A percentile compares a stretch with the other conserved stretches of the same genome.
These are phyloP conservation scores for Rhipidocladum racemiflorum DNA, from an alignment of 176 grass and related monocot species.

Conservation along the genomic window DNA sequence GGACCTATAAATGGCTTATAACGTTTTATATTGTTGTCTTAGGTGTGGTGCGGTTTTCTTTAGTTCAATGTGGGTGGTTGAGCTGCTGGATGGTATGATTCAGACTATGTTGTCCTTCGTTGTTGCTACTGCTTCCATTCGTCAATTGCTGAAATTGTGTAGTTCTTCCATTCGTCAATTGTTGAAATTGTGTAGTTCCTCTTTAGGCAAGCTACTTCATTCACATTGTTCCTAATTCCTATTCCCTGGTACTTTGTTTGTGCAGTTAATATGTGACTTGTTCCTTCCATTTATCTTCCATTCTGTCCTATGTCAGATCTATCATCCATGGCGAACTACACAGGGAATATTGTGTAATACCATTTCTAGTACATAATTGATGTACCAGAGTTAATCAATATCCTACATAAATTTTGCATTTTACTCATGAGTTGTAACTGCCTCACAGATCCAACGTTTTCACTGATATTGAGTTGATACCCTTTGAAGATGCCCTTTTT, in stretches of 20 bases:
- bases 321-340: neutral
- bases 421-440: neutral
- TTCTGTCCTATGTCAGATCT: neutral
- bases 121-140: too few relatives aligned
- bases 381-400: neutral
- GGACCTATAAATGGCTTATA: too few relatives aligned
- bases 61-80: too few relatives aligned
- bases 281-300: neutral
- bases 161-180: neutral
- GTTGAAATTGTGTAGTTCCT: neutral
- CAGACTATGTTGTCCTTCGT: too few relatives aligned
- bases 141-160: too few relatives aligned
- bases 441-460: neutral
- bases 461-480: too few relatives aligned
- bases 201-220: neutral
- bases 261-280: neutral
- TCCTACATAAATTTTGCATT: neutral
- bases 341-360: neutral
- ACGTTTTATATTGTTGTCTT: too few relatives aligned
- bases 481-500: too few relatives aligned
- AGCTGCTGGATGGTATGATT: too few relatives aligned
- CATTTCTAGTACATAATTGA: conserved; percentile 26
- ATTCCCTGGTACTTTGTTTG: neutral
- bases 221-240: neutral
- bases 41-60: too few relatives aligned